phyloP scores from a whole-genome alignment of 75 land plant species.

The Sequoia sempervirens region DNA sequence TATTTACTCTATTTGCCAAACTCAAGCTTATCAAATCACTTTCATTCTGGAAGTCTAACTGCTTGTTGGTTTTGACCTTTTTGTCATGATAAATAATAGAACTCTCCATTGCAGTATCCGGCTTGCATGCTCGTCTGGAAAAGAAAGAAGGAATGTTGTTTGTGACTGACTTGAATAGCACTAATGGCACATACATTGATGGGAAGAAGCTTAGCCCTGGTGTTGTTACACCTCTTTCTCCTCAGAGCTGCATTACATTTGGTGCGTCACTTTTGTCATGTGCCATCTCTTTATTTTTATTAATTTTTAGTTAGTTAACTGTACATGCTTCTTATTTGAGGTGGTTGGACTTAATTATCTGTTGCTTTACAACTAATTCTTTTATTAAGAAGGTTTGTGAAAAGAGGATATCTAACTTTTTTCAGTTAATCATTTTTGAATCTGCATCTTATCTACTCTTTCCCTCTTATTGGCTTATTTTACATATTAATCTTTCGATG shows the following conservation, averaged over 20 bases:
- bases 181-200: conserved; percentile 86
- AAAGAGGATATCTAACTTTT: background rate
- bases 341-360: background rate
- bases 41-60: background rate
- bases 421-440: background rate
- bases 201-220: conserved; percentile 67
- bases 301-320: background rate
- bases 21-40: background rate
- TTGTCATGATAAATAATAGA: background rate
- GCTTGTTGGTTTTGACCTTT: background rate
- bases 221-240: conserved; percentile 35
- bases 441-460: background rate
- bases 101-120: conserved; percentile 56
- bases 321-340: background rate
- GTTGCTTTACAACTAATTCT: background rate
- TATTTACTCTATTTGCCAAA: background rate
- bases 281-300: background rate
- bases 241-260: conserved; percentile 74
- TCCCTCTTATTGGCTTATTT: background rate
- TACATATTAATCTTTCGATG: background rate
- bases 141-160: conserved; percentile 57
- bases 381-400: background rate
- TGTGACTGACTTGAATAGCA: conserved; percentile 89
- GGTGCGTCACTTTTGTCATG: conserved; percentile 33
- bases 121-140: conserved; percentile 79